phyloP scores from a whole-genome alignment of 768 basidiomycete species.

The Boletus pseudopeckii region DNA sequence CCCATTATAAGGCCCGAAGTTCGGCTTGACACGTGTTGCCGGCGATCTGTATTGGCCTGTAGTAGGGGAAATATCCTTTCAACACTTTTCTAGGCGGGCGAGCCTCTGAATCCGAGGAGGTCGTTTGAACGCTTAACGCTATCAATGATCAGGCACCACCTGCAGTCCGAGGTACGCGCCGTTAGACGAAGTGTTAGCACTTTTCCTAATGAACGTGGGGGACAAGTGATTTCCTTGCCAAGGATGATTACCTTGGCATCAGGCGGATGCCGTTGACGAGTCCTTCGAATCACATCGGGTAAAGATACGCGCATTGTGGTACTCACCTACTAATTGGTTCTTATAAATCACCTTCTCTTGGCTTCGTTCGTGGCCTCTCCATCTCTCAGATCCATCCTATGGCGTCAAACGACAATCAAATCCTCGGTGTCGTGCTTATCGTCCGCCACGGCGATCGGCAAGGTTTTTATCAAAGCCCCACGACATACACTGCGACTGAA shows the following conservation, averaged over 20 bases:
- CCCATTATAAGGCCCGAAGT: no score
- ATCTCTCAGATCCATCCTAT: conserved; percentile 3
- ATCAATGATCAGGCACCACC: not conserved
- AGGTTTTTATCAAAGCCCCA: conserved; percentile 65
- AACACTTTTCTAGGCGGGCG: not conserved
- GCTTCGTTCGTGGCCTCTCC: not conserved
- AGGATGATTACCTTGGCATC: not conserved
- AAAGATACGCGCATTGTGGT: not conserved
- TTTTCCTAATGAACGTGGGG: not conserved
- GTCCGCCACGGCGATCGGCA: conserved; percentile 58
- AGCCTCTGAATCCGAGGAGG: not conserved
- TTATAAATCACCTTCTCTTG: not conserved
- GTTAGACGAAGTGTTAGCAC: not conserved
- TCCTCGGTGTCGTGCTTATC: conserved; percentile 57
- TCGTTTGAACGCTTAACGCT: not conserved
- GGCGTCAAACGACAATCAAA: conserved; percentile 23
- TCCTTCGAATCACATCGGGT: not conserved
- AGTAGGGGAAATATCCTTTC: no score
- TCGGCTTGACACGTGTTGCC: no score
- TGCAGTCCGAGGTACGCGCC: not conserved
- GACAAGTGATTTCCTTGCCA: not conserved
- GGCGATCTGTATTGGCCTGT: not conserved
- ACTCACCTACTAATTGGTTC: not conserved
- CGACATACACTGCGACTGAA: conserved; percentile 50
- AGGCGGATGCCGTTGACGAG: not conserved